Evolutionary conservation across 78 protist species (phyloP).

Genomic region (Chrysochromulina tobinii): DNA sequence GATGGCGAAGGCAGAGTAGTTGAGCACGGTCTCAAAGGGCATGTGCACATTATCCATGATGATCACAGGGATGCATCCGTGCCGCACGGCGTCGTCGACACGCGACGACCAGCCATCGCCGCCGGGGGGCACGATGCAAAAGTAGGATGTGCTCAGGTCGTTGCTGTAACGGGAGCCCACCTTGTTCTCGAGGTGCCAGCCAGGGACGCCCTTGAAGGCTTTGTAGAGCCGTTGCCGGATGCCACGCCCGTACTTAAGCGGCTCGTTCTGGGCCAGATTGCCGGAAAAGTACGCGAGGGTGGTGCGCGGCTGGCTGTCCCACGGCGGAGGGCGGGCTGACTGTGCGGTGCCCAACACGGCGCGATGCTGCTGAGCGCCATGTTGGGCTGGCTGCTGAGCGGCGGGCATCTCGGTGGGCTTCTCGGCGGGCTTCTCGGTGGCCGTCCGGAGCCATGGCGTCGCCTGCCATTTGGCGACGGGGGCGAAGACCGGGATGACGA

Average conservation of each 20-base stretch:
- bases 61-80: constrained; percentile 36
- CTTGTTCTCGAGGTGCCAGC: not conserved
- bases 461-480: not conserved
- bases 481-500: not conserved
- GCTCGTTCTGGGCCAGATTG: not conserved
- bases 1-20: not conserved
- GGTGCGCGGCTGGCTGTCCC: not conserved
- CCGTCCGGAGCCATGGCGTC: not conserved
- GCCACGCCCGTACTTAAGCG: not conserved
- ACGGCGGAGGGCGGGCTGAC: no score
- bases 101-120: constrained; percentile 34
- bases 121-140: constrained; percentile 36
- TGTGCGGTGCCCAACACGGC: no score
- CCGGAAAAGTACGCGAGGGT: not conserved
- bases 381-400: not conserved
- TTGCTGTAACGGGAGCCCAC: not conserved
- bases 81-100: constrained; percentile 7
- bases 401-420: not conserved
- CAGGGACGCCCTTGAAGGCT: not conserved
- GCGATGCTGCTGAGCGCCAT: no score
- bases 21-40: not conserved
- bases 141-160: not conserved
- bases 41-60: constrained; percentile 1
- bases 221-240: not conserved
- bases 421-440: no score